A percentile compares a stretch with the other conserved stretches of the same genome.
Evolutionary conservation across 2,329 filamentous ascomycete species (phyloP).

Genomic region (Verticillium isaacii): DNA sequence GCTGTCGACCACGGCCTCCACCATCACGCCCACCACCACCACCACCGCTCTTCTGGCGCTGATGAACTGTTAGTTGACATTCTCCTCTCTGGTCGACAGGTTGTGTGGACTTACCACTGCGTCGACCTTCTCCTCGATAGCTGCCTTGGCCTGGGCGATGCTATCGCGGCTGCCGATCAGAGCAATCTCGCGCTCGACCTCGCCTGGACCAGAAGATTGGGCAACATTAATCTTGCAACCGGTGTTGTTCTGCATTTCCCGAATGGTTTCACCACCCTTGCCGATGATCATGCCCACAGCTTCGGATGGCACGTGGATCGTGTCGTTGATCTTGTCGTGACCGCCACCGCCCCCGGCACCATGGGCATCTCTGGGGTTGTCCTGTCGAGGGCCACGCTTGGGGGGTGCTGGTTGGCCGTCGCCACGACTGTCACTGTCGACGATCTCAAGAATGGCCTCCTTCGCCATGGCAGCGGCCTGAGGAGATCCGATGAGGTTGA

Average conservation of each 20-base stretch:
- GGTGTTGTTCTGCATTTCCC: constrained; percentile 83
- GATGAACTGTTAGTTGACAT: constrained; percentile 20
- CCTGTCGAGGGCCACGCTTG: constrained; percentile 25
- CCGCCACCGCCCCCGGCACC: constrained; percentile 26
- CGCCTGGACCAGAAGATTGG: constrained; percentile 69
- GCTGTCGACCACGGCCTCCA: constrained; percentile 33
- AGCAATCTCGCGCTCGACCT: constrained; percentile 81
- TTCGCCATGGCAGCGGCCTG: constrained; percentile 74
- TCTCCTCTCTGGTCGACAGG: neutral
- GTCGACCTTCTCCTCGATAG: constrained; percentile 89
- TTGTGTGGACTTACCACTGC: constrained; percentile 62
- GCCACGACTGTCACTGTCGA: constrained; percentile 79
- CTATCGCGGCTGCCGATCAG: constrained; percentile 73
- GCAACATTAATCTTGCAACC: constrained; percentile 95
- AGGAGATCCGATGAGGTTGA: constrained; percentile 80
- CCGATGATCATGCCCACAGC: constrained; percentile 96
- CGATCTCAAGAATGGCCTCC: constrained; percentile 87
- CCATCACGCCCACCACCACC: constrained; percentile 40
- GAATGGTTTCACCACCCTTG: constrained; percentile 90
- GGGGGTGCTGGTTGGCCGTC: constrained; percentile 28
- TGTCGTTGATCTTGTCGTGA: constrained; percentile 72
- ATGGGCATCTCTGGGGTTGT: constrained; percentile 22
- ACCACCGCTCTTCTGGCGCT: constrained; percentile 50
- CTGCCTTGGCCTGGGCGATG: constrained; percentile 74
- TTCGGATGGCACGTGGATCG: constrained; percentile 81